phyloP scores from a whole-genome alignment of 306 rosid genomes.

The Cucurbita ficifolia region DNA sequence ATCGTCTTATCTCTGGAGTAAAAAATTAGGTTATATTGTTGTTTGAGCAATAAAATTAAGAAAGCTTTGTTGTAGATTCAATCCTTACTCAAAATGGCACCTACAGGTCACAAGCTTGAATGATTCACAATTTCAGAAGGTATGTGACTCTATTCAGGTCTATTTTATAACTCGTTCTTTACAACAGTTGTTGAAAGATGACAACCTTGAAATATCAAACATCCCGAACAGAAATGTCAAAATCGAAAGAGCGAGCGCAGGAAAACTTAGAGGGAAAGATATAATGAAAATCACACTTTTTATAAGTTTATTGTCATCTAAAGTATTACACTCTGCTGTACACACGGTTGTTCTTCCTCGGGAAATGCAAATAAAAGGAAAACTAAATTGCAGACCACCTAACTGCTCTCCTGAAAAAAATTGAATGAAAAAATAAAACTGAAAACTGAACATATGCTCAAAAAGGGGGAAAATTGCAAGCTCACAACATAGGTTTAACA shows the following conservation, averaged over 20 bases:
- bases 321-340: slow-evolving; percentile 56
- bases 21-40: neutral
- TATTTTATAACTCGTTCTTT: no score
- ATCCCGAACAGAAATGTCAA: neutral
- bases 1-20: neutral
- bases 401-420: slow-evolving; percentile 25
- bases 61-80: neutral
- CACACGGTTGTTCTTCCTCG: slow-evolving; percentile 42
- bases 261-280: neutral
- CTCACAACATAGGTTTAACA: slow-evolving; percentile 36
- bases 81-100: neutral
- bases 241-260: neutral
- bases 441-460: neutral
- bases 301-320: slow-evolving; percentile 1
- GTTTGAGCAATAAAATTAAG: neutral
- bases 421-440: slow-evolving; percentile 20
- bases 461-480: slow-evolving; percentile 17
- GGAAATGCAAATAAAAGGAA: slow-evolving; percentile 42
- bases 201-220: neutral
- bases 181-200: neutral
- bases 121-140: no score
- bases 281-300: slow-evolving; percentile 2
- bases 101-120: no score
- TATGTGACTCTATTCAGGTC: no score
- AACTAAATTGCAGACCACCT: slow-evolving; percentile 45